Base-by-base conservation (phyloP, 2,329 filamentous ascomycete genomes). In the Botrytis tulipae region DNA sequence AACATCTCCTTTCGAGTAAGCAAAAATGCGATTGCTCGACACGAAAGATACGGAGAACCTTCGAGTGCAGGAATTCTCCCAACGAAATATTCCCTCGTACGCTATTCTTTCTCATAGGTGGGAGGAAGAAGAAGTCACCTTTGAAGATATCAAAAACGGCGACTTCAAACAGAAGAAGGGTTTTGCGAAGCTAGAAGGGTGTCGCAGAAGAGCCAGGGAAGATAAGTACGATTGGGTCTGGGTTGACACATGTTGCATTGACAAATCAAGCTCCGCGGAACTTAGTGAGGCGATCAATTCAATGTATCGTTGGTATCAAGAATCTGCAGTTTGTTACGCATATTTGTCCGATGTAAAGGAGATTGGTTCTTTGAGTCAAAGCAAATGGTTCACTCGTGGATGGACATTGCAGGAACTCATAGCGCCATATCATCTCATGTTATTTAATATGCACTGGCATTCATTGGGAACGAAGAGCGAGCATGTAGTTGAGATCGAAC, bases 401-500 rank as follows among this genome's bases (percentile, higher is more conserved):
- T 51, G 46, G 22, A 51, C 22, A 51, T 51, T 51, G 4, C 46
- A 51, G 2, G 22, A 51, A 51, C 46, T 51, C 46, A 51, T 25
- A 51, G 46, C 46, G 3, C 46, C 46, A 25, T 22, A 4, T 51
- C 46, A 51, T n/a, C 22, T 51, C 0, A 0, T 25, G 1, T 1
- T 51, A 0, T 51, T 51, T 25, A 22, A 51, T 51, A 51, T n/a
- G 46, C 22, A 51, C 22, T 51, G 46, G 46, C 46, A 1, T 12
- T 1, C 2, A n/a, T 14, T 51, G 0, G 46, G 46, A n/a, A 51
- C 46, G 0, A 51, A 51, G 10, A 0, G 0, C 22, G 10, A 14
- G 46, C 22, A 51, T 51, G 22, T 1, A 12, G 0, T 1, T 6
- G 1, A 0, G 1, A 51, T 51, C 22, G 22, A 2, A 51, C 1